phyloP scores from a whole-genome alignment of 148 eudicot genomes.

The Camellia lanceoleosa region DNA sequence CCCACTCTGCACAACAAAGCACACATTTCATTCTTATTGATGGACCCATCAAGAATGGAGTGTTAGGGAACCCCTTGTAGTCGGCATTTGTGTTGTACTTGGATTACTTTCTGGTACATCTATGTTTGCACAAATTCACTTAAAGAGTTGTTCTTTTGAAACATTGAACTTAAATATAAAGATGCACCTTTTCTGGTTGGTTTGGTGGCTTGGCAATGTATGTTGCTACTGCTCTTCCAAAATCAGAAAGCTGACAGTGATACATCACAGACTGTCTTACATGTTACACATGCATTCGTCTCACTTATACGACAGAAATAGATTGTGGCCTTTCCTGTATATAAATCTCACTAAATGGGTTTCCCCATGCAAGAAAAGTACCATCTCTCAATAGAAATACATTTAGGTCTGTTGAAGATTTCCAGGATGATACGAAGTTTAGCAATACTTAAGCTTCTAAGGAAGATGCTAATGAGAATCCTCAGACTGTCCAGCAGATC shows the following conservation, averaged over 20 bases:
- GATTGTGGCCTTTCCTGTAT: not conserved
- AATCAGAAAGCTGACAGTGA: slow-evolving; percentile 1
- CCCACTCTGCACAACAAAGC: not conserved
- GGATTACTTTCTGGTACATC: too few relatives aligned
- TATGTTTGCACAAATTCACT: too few relatives aligned
- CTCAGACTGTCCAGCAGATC: not conserved
- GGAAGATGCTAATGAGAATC: not conserved
- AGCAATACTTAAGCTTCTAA: slow-evolving; percentile 2
- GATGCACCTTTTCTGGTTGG: not conserved
- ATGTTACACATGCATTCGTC: not conserved
- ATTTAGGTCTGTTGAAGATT: not conserved
- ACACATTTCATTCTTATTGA: not conserved
- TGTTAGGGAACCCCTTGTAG: not conserved
- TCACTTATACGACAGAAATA: not conserved
- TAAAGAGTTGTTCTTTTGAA: too few relatives aligned
- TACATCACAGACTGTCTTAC: not conserved
- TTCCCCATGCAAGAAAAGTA: not conserved
- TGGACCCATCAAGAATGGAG: not conserved
- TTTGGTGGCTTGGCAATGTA: not conserved
- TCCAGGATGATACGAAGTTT: not conserved
- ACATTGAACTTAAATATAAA: too few relatives aligned
- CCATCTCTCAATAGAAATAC: not conserved
- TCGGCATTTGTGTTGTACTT: not conserved
- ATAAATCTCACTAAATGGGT: not conserved
- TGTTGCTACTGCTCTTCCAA: not conserved